Evolutionary conservation across 768 basidiomycete species (phyloP).

Genomic region (Lactifluus pinguis): DNA sequence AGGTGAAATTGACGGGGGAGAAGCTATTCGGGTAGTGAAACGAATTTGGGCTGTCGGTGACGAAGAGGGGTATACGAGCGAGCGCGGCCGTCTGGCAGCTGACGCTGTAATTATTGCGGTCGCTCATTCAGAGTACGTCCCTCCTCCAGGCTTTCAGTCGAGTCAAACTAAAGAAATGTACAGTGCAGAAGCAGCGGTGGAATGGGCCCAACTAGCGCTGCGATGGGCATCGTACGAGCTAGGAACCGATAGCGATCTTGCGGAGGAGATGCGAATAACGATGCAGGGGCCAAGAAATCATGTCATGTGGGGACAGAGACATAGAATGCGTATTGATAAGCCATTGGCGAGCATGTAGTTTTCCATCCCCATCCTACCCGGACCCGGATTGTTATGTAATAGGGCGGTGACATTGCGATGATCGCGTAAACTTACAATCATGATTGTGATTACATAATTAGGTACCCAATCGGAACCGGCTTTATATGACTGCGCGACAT

Average conservation of each 20-base stretch:
- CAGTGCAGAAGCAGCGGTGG: slow-evolving; percentile 37
- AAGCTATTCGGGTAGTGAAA: slow-evolving; percentile 41
- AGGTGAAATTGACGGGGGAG: slow-evolving; percentile 34
- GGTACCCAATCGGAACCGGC: no score
- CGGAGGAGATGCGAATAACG: slow-evolving; percentile 31
- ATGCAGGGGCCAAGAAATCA: slow-evolving; percentile 34
- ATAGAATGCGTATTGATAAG: slow-evolving; percentile 14
- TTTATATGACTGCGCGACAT: neutral
- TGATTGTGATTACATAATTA: no score
- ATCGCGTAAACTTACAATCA: no score
- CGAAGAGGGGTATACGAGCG: slow-evolving; percentile 58
- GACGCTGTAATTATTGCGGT: slow-evolving; percentile 54
- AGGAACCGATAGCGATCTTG: slow-evolving; percentile 45
- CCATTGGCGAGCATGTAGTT: slow-evolving; percentile 5
- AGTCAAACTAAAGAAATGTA: neutral
- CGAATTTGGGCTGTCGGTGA: slow-evolving; percentile 51
- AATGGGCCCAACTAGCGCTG: slow-evolving; percentile 42
- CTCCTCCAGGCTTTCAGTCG: neutral
- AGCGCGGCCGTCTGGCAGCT: slow-evolving; percentile 51
- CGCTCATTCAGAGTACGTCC: slow-evolving; percentile 52
- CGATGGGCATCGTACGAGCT: slow-evolving; percentile 52
- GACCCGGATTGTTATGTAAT: slow-evolving; percentile 5
- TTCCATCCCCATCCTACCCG: no score
- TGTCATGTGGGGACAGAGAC: slow-evolving; percentile 38
- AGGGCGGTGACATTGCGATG: no score